phyloP scores from a whole-genome alignment of 2,329 filamentous ascomycete genomes.

The Botrytis sinoallii region DNA sequence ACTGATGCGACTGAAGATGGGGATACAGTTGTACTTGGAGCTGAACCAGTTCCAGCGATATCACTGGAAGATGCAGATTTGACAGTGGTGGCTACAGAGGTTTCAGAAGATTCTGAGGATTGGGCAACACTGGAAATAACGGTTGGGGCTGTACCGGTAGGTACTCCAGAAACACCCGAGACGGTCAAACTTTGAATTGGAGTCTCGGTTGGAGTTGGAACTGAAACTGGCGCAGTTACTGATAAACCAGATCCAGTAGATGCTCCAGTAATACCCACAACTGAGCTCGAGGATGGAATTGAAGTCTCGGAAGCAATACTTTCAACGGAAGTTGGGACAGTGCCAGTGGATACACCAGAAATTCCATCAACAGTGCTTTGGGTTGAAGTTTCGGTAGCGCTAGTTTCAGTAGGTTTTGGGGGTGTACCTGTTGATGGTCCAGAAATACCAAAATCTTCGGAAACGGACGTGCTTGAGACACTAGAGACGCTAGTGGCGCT shows the following conservation, averaged over 20 bases:
- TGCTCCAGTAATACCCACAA: neutral
- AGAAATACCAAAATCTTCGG: neutral
- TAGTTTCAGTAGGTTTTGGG: neutral
- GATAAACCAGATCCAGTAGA: neutral
- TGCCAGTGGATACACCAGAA: neutral
- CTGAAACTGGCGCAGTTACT: neutral
- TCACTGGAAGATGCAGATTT: neutral
- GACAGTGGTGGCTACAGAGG: neutral
- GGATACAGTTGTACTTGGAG: neutral
- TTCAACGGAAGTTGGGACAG: neutral
- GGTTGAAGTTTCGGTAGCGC: neutral
- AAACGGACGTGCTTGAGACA: neutral
- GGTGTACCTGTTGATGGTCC: constrained; percentile 1
- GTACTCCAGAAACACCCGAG: constrained; percentile 5
- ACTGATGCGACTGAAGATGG: neutral
- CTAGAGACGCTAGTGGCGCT: neutral
- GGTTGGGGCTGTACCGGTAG: neutral
- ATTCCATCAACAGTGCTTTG: neutral
- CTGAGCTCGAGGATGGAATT: neutral
- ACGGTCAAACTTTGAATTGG: neutral
- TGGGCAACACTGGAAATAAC: neutral
- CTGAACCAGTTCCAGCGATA: neutral
- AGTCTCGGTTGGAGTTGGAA: neutral
- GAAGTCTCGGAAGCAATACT: neutral
- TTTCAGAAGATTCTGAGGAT: neutral